Conservation (phyloP, 495 filamentous ascomycete genomes). For the Penicillium macrosclerotiorum region DNA sequence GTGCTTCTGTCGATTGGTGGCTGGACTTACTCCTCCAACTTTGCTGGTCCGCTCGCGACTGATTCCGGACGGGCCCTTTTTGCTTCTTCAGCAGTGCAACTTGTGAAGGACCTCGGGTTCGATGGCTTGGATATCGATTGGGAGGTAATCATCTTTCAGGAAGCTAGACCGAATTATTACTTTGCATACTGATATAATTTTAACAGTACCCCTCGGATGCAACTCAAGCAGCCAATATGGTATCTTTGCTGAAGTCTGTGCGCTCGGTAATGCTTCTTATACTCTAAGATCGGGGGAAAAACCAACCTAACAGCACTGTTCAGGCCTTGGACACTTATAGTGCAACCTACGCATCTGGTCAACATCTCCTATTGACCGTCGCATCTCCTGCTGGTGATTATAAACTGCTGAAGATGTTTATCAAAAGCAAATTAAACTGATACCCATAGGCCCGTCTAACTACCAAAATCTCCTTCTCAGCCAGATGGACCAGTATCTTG, state of each 20-base stretch:
- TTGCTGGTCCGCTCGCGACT: constrained; percentile 63
- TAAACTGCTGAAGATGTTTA: too few species aligned
- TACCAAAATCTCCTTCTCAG: constrained; percentile 58
- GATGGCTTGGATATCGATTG: constrained; percentile 64
- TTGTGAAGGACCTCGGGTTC: constrained; percentile 64
- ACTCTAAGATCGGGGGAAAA: not conserved
- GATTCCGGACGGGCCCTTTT: constrained; percentile 56
- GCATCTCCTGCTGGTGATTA: constrained; percentile 56
- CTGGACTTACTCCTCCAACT: constrained; percentile 75
- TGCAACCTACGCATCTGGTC: constrained; percentile 34
- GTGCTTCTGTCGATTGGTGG: constrained; percentile 65
- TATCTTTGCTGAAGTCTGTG: constrained; percentile 58
- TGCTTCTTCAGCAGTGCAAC: constrained; percentile 60
- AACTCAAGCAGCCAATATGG: constrained; percentile 58
- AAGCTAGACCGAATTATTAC: not conserved
- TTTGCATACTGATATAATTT: too few species aligned
- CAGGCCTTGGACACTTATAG: constrained; percentile 63
- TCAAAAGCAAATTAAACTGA: too few species aligned
- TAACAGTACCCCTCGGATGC: constrained; percentile 36
- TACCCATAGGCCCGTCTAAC: constrained; percentile 53
- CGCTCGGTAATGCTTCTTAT: constrained; percentile 28
- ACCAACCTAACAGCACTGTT: not conserved
- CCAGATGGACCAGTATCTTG: constrained; percentile 65
- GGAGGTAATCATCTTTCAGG: constrained; percentile 36
- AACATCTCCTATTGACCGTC: constrained; percentile 66